Percentiles rank a stretch among this genome's conserved stretches.
phyloP scores from a whole-genome alignment of 192 early-diverging fungal genomes.

The Backusella tarrabulga region DNA sequence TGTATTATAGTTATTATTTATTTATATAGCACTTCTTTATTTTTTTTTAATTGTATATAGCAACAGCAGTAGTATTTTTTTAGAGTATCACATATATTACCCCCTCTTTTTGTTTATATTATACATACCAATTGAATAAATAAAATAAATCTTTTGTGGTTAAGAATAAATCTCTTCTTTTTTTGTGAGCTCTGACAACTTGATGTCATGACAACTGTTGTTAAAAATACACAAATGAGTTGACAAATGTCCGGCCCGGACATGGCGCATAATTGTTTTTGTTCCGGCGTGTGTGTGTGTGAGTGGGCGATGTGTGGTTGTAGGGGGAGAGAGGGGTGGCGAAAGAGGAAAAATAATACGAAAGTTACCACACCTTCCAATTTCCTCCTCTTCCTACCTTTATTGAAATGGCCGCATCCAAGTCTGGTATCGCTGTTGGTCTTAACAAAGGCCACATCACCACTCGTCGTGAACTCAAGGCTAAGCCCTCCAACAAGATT shows the following conservation, averaged over 20 bases:
- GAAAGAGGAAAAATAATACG: not conserved
- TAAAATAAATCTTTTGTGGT: not conserved
- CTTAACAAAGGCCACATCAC: conserved; percentile 91
- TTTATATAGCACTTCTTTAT: not conserved
- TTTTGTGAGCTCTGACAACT: not conserved
- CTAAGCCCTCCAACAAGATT: conserved; percentile 76
- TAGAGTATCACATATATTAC: not conserved
- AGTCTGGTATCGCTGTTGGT: conserved; percentile 87
- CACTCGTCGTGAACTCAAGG: conserved; percentile 66
- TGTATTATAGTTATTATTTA: not conserved
- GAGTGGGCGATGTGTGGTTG: not conserved
- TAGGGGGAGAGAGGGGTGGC: not conserved
- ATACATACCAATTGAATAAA: not conserved
- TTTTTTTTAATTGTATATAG: not conserved
- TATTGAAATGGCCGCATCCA: conserved; percentile 50
- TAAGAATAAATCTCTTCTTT: not conserved
- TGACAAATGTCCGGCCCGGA: not conserved
- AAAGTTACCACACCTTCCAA: not conserved
- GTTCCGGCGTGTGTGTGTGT: not conserved
- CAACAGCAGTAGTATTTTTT: not conserved
- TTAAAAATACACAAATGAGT: not conserved
- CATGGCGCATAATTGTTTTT: not conserved
- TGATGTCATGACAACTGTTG: not conserved
- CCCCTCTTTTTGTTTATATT: not conserved
- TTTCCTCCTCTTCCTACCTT: conserved; percentile 12